Evolutionary conservation across 1,284 basidiomycete species (phyloP).

Genomic region (Rhodotorula sp.): DNA sequence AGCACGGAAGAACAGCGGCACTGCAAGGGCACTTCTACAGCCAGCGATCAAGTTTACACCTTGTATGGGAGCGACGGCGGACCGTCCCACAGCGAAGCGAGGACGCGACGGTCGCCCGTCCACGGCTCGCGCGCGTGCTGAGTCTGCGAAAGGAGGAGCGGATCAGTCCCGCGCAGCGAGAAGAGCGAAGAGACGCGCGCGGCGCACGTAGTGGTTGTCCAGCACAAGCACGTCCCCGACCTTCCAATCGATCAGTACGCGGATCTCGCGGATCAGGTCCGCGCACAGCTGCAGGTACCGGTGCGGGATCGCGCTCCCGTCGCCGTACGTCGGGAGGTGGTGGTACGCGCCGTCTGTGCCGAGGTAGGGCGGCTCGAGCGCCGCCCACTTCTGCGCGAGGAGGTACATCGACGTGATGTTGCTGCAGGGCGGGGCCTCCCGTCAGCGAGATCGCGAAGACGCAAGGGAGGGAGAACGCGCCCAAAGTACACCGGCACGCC

Average conservation of each 20-base stretch:
- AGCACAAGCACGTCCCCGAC: slow-evolving; percentile 13
- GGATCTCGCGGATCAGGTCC: slow-evolving; percentile 10
- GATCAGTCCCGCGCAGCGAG: too few relatives aligned
- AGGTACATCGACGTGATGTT: slow-evolving; percentile 9
- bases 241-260: slow-evolving; percentile 12
- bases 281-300: slow-evolving; percentile 5
- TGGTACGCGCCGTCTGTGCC: slow-evolving; percentile 18
- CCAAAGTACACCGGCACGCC: slow-evolving; percentile 9
- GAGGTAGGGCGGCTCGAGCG: slow-evolving; percentile 6
- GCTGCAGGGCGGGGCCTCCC: background rate
- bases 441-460: too few relatives aligned
- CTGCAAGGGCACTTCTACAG: background rate
- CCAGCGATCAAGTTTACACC: background rate
- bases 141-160: background rate
- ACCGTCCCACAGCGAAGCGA: slow-evolving; percentile 19
- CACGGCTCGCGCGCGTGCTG: slow-evolving; percentile 25
- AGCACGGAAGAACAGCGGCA: background rate
- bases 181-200: background rate
- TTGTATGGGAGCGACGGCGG: slow-evolving; percentile 5
- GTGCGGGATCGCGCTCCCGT: slow-evolving; percentile 13
- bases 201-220: slow-evolving; percentile 20
- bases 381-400: slow-evolving; percentile 10
- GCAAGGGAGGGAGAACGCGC: background rate
- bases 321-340: slow-evolving; percentile 18
- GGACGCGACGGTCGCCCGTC: slow-evolving; percentile 11